Conservation (phyloP, 1,284 basidiomycete genomes). For the Austroboletus novae-zelandiae region DNA sequence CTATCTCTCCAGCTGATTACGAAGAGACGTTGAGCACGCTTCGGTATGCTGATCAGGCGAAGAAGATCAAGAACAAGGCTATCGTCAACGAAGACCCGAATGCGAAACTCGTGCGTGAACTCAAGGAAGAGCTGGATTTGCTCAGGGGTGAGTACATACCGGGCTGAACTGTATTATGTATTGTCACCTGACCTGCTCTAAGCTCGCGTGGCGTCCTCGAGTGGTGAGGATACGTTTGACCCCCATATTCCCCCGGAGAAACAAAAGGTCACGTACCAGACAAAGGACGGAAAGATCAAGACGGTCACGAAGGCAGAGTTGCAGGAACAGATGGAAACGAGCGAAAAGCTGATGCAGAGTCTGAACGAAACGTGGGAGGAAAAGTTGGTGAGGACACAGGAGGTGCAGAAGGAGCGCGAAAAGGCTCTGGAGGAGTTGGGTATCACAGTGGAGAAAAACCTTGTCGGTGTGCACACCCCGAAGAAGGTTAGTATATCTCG, state of each 20-base stretch:
- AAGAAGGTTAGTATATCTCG: constrained; percentile 65
- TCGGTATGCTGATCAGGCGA: constrained; percentile 96
- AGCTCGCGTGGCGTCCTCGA: constrained; percentile 70
- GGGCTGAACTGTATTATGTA: not conserved
- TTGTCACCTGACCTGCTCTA: constrained; percentile 10
- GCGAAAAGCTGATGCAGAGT: constrained; percentile 95
- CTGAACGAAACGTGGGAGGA: constrained; percentile 99
- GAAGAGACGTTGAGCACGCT: constrained; percentile 96
- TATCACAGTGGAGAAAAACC: constrained; percentile 95
- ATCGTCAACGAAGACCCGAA: constrained; percentile 99
- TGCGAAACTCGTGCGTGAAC: constrained; percentile 95
- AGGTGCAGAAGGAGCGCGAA: constrained; percentile 95
- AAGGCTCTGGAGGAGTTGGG: constrained; percentile 96
- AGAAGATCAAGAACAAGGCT: constrained; percentile 99
- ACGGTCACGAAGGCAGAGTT: constrained; percentile 96
- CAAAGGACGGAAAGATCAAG: constrained; percentile 91
- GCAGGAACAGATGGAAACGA: constrained; percentile 94
- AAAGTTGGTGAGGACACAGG: constrained; percentile 89
- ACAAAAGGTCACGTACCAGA: constrained; percentile 94
- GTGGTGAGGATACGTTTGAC: constrained; percentile 79
- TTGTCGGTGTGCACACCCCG: constrained; percentile 97
- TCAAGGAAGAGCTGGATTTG: constrained; percentile 96
- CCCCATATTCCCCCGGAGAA: constrained; percentile 88
- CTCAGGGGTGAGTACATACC: constrained; percentile 59
- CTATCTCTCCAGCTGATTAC: constrained; percentile 96